phyloP scores from a whole-genome alignment of 75 land plant species.

The Chamaecyparis obtusa region DNA sequence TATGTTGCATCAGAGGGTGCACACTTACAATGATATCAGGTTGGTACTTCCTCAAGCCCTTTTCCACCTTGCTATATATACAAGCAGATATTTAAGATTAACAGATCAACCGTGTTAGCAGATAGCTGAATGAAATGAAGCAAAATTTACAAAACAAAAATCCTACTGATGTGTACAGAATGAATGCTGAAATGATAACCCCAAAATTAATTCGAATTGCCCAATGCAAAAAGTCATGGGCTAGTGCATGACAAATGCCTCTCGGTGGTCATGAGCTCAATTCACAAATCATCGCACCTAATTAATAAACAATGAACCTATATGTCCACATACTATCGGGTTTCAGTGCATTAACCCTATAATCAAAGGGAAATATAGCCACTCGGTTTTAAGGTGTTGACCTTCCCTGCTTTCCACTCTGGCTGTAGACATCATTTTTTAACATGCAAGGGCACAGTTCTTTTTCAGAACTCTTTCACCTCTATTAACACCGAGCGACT shows the following conservation, averaged over 20 bases:
- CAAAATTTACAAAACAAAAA: neutral
- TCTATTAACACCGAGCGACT: neutral
- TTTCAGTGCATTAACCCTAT: neutral
- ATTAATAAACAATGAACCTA: neutral
- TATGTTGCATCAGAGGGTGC: conserved; percentile 93
- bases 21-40: conserved; percentile 95
- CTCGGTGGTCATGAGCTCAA: neutral
- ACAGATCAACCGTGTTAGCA: conserved; percentile 2
- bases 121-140: neutral
- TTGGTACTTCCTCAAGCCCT: conserved; percentile 80
- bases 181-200: neutral
- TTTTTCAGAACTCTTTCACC: neutral
- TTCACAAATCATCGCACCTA: neutral
- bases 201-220: neutral
- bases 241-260: neutral
- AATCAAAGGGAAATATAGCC: neutral
- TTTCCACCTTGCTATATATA: conserved; percentile 73
- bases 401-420: neutral
- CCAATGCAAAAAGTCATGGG: neutral
- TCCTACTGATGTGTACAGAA: neutral
- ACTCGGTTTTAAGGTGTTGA: neutral
- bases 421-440: neutral
- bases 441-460: neutral
- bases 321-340: neutral
- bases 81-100: conserved; percentile 2